Evolutionary conservation across 768 basidiomycete species (phyloP).

Genomic region (Mycena kentingensis): DNA sequence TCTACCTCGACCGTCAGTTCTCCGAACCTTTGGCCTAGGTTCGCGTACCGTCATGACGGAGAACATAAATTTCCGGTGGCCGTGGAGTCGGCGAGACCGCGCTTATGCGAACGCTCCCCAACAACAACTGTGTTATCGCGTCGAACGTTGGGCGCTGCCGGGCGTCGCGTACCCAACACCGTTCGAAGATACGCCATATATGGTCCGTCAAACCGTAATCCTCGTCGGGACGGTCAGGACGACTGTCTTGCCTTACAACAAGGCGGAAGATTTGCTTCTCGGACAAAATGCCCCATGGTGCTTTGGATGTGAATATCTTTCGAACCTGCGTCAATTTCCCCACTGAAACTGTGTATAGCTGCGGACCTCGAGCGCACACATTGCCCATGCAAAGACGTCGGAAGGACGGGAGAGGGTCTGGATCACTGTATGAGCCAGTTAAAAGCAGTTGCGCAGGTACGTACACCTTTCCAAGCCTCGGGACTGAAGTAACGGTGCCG

Average conservation of each 20-base stretch:
- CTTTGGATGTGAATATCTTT: slow-evolving; percentile 28
- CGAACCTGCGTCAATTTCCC: no score
- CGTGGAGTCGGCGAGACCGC: no score
- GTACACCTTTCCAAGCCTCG: slow-evolving; percentile 33
- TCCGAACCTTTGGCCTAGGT: no score
- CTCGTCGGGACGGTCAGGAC: slow-evolving; percentile 31
- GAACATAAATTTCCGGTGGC: no score
- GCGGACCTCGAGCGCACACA: slow-evolving; percentile 30
- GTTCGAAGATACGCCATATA: slow-evolving; percentile 29
- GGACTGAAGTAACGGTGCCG: slow-evolving; percentile 32
- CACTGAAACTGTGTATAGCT: no score
- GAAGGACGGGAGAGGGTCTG: slow-evolving; percentile 29
- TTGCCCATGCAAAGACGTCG: slow-evolving; percentile 32
- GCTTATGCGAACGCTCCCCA: neutral
- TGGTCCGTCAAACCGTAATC: slow-evolving; percentile 23
- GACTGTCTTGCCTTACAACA: slow-evolving; percentile 26
- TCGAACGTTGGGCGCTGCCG: slow-evolving; percentile 30
- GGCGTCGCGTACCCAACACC: slow-evolving; percentile 29
- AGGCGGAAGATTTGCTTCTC: slow-evolving; percentile 30
- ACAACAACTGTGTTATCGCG: slow-evolving; percentile 22
- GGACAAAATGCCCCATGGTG: slow-evolving; percentile 29
- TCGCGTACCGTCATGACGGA: no score
- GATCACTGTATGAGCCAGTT: neutral
- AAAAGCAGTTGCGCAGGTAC: slow-evolving; percentile 7
- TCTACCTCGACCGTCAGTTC: no score